Conservation (phyloP, 495 filamentous ascomycete species). For the Pseudevernia furfuracea region DNA sequence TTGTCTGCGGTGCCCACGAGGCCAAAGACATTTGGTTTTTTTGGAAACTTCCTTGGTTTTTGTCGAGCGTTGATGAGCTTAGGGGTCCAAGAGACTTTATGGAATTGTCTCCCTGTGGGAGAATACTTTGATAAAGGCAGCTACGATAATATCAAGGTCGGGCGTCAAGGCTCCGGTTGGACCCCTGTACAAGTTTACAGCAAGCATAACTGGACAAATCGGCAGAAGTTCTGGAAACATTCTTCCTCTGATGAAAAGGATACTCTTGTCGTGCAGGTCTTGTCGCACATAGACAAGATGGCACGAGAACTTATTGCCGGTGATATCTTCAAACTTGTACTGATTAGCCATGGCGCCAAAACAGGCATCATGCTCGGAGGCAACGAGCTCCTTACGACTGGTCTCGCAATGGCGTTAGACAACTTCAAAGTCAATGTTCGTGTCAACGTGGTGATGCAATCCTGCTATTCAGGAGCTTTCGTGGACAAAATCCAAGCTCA, state of each 20-base stretch:
- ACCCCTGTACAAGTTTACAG: background rate
- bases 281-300: background rate
- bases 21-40: no score
- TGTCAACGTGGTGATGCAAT: constrained; percentile 3
- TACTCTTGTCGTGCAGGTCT: background rate
- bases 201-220: background rate
- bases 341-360: background rate
- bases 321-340: constrained; percentile 2
- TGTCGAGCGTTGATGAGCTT: background rate
- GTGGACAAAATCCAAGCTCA: background rate
- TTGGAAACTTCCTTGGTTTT: no score
- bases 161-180: background rate
- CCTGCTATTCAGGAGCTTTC: background rate
- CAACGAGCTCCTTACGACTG: background rate
- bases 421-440: background rate
- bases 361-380: background rate
- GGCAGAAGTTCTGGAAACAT: background rate
- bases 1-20: no score
- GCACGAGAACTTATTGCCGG: background rate
- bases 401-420: background rate
- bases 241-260: background rate
- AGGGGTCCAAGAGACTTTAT: background rate
- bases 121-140: background rate
- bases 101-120: background rate
- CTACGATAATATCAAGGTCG: background rate